A percentile compares a stretch with the other conserved stretches of the same genome.
These are phyloP conservation scores for Vicia faba DNA, from an alignment of 306 rosid species.

Conservation along the genomic window DNA sequence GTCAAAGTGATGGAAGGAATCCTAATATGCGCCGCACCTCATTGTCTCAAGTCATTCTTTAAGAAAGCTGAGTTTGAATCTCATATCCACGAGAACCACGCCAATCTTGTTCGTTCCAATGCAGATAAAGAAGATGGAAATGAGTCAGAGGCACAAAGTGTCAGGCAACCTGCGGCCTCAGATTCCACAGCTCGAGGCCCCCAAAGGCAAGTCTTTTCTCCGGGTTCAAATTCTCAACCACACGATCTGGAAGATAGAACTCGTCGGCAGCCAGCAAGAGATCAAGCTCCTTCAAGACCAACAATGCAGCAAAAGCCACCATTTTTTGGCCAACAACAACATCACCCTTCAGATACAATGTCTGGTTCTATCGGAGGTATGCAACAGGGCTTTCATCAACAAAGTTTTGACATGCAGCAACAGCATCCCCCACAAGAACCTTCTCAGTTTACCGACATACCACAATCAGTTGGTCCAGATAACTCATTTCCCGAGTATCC, in stretches of 20 bases:
- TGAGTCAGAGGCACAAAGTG: conserved; percentile 84
- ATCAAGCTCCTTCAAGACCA: conserved; percentile 71
- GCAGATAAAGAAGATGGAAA: conserved; percentile 80
- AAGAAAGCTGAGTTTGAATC: conserved; percentile 81
- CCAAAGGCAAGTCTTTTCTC: conserved; percentile 73
- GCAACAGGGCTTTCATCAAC: conserved; percentile 58
- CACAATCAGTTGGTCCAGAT: conserved; percentile 66
- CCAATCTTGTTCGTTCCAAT: conserved; percentile 75
- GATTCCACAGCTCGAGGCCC: conserved; percentile 77
- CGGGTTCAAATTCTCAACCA: conserved; percentile 73
- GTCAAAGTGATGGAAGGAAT: conserved; percentile 99
- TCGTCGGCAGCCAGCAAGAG: conserved; percentile 73
- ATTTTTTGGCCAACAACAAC: conserved; percentile 69
- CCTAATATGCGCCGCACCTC: conserved; percentile 95
- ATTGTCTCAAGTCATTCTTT: conserved; percentile 90
- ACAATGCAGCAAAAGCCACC: conserved; percentile 62
- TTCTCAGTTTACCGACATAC: conserved; percentile 66
- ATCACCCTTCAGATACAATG: conserved; percentile 56
- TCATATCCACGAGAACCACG: conserved; percentile 80
- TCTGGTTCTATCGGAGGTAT: conserved; percentile 46
- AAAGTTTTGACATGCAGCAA: conserved; percentile 77
- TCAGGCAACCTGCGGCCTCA: conserved; percentile 69
- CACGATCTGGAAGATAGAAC: conserved; percentile 79
- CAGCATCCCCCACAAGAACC: conserved; percentile 64
- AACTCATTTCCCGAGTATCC: conserved; percentile 66